A percentile compares a stretch with the other conserved stretches of the same genome.
Conservation (phyloP, 176 grass and related monocot genomes). For the Pharus latifolius region DNA sequence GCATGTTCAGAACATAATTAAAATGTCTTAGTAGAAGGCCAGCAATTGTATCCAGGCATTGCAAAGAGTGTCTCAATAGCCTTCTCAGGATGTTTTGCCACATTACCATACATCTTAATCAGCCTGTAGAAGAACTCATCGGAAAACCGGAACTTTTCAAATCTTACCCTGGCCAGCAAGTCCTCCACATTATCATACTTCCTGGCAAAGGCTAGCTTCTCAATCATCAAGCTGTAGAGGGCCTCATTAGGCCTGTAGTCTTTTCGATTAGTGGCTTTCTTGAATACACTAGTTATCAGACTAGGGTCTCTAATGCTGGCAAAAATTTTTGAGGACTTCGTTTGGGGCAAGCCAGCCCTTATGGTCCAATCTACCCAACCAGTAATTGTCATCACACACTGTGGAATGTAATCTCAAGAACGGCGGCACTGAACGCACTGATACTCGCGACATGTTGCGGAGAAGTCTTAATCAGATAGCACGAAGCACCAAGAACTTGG, state of each 20-base stretch:
- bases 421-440: constrained; percentile 3
- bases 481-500: background rate
- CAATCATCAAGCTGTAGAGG: constrained; percentile 66
- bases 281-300: constrained; percentile 36
- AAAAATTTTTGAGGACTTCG: constrained; percentile 73
- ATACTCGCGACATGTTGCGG: constrained; percentile 25
- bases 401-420: constrained; percentile 23
- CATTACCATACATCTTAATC: constrained; percentile 92
- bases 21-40: constrained; percentile 73
- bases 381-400: constrained; percentile 36
- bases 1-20: constrained; percentile 84
- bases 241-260: constrained; percentile 72
- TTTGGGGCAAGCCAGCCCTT: constrained; percentile 91
- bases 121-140: constrained; percentile 72
- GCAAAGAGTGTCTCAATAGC: constrained; percentile 46
- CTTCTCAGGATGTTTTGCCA: constrained; percentile 59
- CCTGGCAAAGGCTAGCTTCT: constrained; percentile 46
- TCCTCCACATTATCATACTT: constrained; percentile 61
- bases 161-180: constrained; percentile 41
- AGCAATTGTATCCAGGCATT: constrained; percentile 59
- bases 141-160: constrained; percentile 50
- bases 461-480: background rate
- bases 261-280: constrained; percentile 32
- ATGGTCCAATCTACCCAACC: constrained; percentile 59
- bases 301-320: constrained; percentile 39